Conservation (phyloP, 495 filamentous ascomycete species). For the Penicillium cosmopolitanum region DNA sequence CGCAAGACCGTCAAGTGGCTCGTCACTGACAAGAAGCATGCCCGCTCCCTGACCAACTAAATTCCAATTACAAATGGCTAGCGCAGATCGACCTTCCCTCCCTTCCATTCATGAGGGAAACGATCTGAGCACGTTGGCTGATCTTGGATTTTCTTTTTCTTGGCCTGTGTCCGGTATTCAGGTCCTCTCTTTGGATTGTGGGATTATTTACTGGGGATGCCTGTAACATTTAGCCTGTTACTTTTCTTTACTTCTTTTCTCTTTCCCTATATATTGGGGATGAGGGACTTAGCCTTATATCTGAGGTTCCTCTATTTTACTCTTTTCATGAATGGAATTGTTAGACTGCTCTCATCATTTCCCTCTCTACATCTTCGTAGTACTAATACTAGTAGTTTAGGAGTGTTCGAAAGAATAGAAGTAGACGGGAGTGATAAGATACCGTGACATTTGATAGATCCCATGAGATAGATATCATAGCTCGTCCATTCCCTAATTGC, state of each 20-base stretch:
- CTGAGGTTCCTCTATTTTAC: conserved; percentile 13
- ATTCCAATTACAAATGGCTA: neutral
- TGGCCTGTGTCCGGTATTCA: conserved; percentile 22
- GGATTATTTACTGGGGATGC: conserved; percentile 14
- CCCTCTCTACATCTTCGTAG: neutral
- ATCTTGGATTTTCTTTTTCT: conserved; percentile 15
- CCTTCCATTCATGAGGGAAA: conserved; percentile 1
- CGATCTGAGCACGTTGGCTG: too few relatives aligned
- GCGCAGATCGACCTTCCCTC: conserved; percentile 1
- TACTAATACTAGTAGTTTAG: too few relatives aligned
- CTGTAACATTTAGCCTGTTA: conserved; percentile 19
- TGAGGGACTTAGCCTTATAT: conserved; percentile 6
- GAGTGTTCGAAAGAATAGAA: too few relatives aligned
- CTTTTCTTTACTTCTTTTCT: conserved; percentile 24
- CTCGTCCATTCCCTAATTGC: too few relatives aligned
- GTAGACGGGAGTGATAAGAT: too few relatives aligned
- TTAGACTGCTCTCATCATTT: conserved; percentile 22
- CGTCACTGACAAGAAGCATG: conserved; percentile 42
- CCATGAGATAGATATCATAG: too few relatives aligned
- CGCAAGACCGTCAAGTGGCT: conserved; percentile 43
- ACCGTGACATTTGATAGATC: too few relatives aligned
- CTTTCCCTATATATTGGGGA: conserved; percentile 18
- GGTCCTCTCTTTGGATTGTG: conserved; percentile 8
- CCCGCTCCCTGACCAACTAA: conserved; percentile 38
- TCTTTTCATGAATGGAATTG: conserved; percentile 31